Evolutionary conservation across 2,329 filamentous ascomycete genomes (phyloP), one percentile per base, ranked within the genome.

Genomic region (Diaporthe citri): DNA sequence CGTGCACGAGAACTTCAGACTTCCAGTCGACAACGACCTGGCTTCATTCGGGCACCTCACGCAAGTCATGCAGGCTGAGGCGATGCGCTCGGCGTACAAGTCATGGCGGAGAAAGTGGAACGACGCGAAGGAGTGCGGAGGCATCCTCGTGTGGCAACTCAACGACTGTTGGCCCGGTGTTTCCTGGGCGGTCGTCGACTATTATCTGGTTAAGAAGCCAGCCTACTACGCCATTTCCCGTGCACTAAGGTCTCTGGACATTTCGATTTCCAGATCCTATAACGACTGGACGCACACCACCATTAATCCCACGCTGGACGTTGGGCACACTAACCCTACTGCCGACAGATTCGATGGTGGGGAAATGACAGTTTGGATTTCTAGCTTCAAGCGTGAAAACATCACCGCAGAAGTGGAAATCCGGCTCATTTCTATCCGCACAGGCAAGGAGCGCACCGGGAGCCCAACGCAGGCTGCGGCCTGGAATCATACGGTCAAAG

Each of bases 111-210:
- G 93, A 36, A 90, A 95, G 83, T 96, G 94, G 94, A 88, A 89
- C 77, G 94, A 93, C 0, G 91, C 93, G 12, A 89, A 93, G 81
- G 93, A 94, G 82, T 95, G 93, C 79, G 93, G 90, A 72, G 94
- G 94, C 55, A 93, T 93, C 2, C 87, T 97, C 36, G 93, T 96
- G 20, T 97, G 94, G 94, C 94, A 96, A 84, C 91, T 95, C 79
- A 96, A 96, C 81, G 94, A 96, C 84, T 96, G 94, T 85, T 97
- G 94, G 94, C 94, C 94, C 1, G 93, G 94, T 48, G 95, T 93
- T 3, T 94, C 92, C 25, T 96, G 92, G 92, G 86, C 93, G 8
- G 94, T 96, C 76, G 92, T 91, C 75, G 94, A 97, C 82, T 96
- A 94, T 84, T 94, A 93, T 80, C 90, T 93, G 31, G 90, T 94